Percentiles rank a stretch among this genome's conserved stretches.
phyloP scores from a whole-genome alignment of 2,329 filamentous ascomycete species.

The Dothistroma septosporum region DNA sequence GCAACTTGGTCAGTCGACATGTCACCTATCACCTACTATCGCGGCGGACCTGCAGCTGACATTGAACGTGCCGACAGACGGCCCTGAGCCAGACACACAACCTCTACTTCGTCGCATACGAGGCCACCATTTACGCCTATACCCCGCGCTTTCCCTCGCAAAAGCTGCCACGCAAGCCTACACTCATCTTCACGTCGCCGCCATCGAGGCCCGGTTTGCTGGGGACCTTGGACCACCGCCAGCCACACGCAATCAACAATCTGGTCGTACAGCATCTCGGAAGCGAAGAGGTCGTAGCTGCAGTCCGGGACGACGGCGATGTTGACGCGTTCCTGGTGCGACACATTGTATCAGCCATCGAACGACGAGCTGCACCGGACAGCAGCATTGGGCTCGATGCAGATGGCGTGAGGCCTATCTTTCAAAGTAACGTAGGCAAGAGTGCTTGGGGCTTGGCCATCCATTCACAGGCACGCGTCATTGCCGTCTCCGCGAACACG shows the following conservation, averaged over 20 bases:
- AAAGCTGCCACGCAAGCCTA: slow-evolving; percentile 33
- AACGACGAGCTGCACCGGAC: slow-evolving; percentile 31
- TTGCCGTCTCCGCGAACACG: slow-evolving; percentile 80
- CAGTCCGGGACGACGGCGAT: slow-evolving; percentile 57
- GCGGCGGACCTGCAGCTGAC: slow-evolving; percentile 8
- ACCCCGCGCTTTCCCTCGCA: slow-evolving; percentile 44
- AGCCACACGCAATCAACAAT: slow-evolving; percentile 45
- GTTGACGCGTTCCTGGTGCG: slow-evolving; percentile 42
- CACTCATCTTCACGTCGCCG: slow-evolving; percentile 39
- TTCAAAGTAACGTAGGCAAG: slow-evolving; percentile 68
- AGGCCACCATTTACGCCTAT: slow-evolving; percentile 40
- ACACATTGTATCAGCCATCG: slow-evolving; percentile 34
- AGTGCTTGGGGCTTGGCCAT: slow-evolving; percentile 89
- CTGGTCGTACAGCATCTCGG: slow-evolving; percentile 44
- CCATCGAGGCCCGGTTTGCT: slow-evolving; percentile 30
- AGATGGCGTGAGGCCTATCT: slow-evolving; percentile 53
- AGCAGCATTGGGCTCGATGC: slow-evolving; percentile 37
- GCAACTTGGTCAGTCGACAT: slow-evolving; percentile 37
- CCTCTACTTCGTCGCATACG: slow-evolving; percentile 47
- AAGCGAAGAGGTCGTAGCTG: slow-evolving; percentile 47
- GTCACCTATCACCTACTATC: neutral
- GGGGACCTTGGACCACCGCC: slow-evolving; percentile 35
- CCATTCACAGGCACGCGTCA: slow-evolving; percentile 73
- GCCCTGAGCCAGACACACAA: slow-evolving; percentile 45
- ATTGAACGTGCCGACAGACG: slow-evolving; percentile 31